A percentile compares a stretch with the other conserved stretches of the same genome.
Evolutionary conservation across 768 basidiomycete species (phyloP).

Genomic region (Suillus luteus): DNA sequence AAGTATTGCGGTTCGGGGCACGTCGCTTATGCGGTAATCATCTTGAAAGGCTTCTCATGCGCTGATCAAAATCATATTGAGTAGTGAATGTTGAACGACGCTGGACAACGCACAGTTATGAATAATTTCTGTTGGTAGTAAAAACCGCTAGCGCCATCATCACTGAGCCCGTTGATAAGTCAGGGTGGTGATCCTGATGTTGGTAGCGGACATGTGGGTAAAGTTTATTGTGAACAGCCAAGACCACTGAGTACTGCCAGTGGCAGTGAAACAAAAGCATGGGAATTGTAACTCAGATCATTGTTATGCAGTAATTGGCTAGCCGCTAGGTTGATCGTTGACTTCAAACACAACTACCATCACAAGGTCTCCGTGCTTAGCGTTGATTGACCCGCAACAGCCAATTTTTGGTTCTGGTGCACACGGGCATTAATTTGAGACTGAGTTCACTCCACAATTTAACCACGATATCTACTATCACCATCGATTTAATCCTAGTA

Average conservation of each 20-base stretch:
- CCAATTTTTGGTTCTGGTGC: background rate
- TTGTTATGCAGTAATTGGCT: background rate
- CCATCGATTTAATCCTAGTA: slow-evolving; percentile 64
- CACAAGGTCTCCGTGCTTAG: background rate
- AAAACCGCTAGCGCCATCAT: background rate
- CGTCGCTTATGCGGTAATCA: background rate
- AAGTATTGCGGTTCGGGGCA: background rate
- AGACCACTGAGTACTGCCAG: background rate
- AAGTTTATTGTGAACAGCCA: background rate
- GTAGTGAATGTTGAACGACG: background rate
- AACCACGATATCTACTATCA: slow-evolving; percentile 58
- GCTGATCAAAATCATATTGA: background rate
- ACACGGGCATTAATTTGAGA: slow-evolving; percentile 46
- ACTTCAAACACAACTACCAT: background rate
- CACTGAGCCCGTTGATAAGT: background rate
- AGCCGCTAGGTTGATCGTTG: background rate
- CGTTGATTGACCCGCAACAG: background rate
- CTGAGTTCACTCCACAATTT: slow-evolving; percentile 50
- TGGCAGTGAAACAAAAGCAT: background rate
- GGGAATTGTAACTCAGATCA: background rate
- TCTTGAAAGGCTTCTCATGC: background rate
- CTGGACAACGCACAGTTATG: background rate
- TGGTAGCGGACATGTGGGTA: background rate
- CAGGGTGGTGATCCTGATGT: background rate
- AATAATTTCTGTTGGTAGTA: background rate